phyloP scores from a whole-genome alignment of 2,329 filamentous ascomycete species.

The Penicillium sp. region DNA sequence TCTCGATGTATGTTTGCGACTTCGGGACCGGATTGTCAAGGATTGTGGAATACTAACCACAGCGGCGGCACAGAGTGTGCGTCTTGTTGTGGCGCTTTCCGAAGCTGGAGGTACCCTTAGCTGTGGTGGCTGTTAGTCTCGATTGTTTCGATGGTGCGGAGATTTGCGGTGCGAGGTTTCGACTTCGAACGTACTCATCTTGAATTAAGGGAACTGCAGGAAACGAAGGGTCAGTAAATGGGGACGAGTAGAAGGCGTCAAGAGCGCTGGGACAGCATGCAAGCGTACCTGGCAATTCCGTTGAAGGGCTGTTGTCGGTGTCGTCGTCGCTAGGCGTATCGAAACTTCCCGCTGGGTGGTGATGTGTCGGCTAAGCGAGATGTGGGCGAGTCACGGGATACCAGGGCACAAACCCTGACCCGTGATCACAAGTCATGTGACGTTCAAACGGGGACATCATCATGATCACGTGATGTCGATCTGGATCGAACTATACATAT shows the following conservation, averaged over 20 bases:
- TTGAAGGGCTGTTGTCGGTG: slow-evolving; percentile 47
- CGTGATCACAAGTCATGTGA: slow-evolving; percentile 16
- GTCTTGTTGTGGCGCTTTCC: slow-evolving; percentile 94
- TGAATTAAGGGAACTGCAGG: slow-evolving; percentile 51
- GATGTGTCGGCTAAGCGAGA: slow-evolving; percentile 42
- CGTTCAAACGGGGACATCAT: background rate
- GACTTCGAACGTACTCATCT: slow-evolving; percentile 55
- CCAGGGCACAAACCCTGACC: slow-evolving; percentile 20
- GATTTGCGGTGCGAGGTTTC: slow-evolving; percentile 24
- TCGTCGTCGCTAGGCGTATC: slow-evolving; percentile 46
- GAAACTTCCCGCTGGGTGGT: slow-evolving; percentile 37
- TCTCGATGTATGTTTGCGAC: slow-evolving; percentile 16
- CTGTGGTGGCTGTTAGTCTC: slow-evolving; percentile 53
- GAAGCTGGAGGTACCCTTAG: slow-evolving; percentile 71
- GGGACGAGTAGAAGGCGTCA: slow-evolving; percentile 2
- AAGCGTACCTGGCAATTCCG: slow-evolving; percentile 45
- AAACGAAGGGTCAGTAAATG: slow-evolving; percentile 26
- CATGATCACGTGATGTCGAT: slow-evolving; percentile 5
- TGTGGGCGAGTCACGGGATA: slow-evolving; percentile 31
- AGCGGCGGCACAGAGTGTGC: slow-evolving; percentile 97
- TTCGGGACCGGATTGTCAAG: slow-evolving; percentile 1
- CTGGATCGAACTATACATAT: background rate
- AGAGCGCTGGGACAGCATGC: slow-evolving; percentile 12
- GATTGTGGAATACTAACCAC: slow-evolving; percentile 66
- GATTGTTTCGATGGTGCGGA: slow-evolving; percentile 23